A percentile compares a stretch with the other conserved stretches of the same genome.
Evolutionary conservation across 148 eudicot genomes (phyloP).

Genomic region (Hydrangea macrophylla): DNA sequence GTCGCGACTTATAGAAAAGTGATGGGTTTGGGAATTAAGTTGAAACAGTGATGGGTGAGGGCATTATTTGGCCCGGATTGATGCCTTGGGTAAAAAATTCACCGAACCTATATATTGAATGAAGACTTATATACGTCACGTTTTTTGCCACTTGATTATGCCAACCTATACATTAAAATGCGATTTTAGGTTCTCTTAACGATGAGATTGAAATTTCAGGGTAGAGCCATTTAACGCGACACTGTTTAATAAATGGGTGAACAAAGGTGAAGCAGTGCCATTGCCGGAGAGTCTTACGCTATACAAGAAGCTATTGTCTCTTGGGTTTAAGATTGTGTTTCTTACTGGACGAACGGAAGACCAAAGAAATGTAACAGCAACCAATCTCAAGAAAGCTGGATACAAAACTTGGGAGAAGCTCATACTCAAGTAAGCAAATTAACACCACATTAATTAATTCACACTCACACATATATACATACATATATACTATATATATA

Average conservation of each 20-base stretch:
- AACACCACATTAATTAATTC: background rate
- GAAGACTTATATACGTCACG: background rate
- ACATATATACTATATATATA: no score
- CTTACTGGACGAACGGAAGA: slow-evolving; percentile 31
- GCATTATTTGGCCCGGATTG: no score
- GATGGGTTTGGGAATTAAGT: no score
- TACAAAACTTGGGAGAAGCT: slow-evolving; percentile 41
- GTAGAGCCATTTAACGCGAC: slow-evolving; percentile 25
- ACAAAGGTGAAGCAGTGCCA: slow-evolving; percentile 19
- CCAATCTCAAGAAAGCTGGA: slow-evolving; percentile 42
- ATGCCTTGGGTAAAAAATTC: no score
- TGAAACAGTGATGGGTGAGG: no score
- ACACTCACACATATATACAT: no score
- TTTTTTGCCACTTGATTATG: background rate
- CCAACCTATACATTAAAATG: background rate
- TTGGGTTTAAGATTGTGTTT: slow-evolving; percentile 41
- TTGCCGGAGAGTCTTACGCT: slow-evolving; percentile 23
- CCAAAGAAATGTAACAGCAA: slow-evolving; percentile 22
- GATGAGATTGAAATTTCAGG: slow-evolving; percentile 13
- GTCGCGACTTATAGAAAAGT: no score
- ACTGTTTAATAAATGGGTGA: slow-evolving; percentile 28
- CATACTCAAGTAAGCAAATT: slow-evolving; percentile 41
- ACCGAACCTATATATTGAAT: no score
- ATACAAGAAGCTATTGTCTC: slow-evolving; percentile 25
- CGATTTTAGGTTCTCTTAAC: background rate